Evolutionary conservation across 371 early-diverging fungal genomes (phyloP), one percentile per base, ranked within the genome.

Genomic region (Nosema muscidifuracis): DNA sequence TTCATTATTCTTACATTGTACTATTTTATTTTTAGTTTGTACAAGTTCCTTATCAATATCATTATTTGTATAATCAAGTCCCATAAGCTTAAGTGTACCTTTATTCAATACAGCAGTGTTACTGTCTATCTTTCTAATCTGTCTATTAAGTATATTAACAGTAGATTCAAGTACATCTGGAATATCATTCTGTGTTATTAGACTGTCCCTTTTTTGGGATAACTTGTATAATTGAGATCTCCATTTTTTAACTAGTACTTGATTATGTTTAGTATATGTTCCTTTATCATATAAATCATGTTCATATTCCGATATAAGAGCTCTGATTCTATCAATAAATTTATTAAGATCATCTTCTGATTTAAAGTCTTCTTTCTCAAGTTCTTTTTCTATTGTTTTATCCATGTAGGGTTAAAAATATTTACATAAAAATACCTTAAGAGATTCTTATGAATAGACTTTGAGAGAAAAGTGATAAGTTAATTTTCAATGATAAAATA

Each of bases 31-130:
- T 31, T 51, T 62, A 6, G 81, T 65, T 22, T 74, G 44, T 1
- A 22, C 31, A 24, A 81, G 51, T 12, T 26, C 78, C n/a, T 63
- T 74, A 50, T 75, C 77, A 15, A 81, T 75, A n/a, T 78, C 81
- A 40, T 38, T 61, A 58, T 65, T 77, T 15, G 76, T 73, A 55
- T 78, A 81, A 36, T 76, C 60, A 12, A 81, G 43, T 24, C 78
- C 72, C 43, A 66, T 56, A 13, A 81, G 69, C 38, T 77, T 81
- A 2, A 81, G n/a, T 7, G 62, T 62, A 10, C 62, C 62, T 36
- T 65, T 70, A 9, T 66, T 71, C 16, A 81, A 51, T 57, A 76
- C 22, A 1, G 42, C 28, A 28, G 55, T 72, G 47, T 81, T 81
- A n/a, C 20, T 31, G 38, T 75, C 76, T 12, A 79, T 79, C 18